phyloP scores from a whole-genome alignment of 352 stramenopile genomes.

The Phytophthora idaei region DNA sequence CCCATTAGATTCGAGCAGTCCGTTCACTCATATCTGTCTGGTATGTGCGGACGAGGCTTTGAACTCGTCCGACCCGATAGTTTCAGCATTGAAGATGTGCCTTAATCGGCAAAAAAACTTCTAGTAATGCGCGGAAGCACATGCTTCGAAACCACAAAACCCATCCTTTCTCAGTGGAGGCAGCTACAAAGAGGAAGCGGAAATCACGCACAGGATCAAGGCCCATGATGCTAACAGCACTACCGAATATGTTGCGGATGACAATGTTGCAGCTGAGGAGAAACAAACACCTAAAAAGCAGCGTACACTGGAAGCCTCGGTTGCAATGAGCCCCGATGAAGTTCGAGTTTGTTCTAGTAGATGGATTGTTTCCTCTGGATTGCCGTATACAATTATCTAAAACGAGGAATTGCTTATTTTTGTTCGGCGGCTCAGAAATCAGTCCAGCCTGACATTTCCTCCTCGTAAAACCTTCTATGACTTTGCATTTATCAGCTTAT shows the following conservation, averaged over 20 bases:
- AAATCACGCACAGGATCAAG: not conserved
- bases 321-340: not conserved
- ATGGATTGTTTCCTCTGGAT: not conserved
- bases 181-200: not conserved
- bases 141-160: not conserved
- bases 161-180: not conserved
- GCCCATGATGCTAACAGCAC: not conserved
- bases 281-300: not conserved
- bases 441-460: not conserved
- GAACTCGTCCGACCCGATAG: not conserved
- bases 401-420: not conserved
- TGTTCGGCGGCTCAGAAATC: not conserved
- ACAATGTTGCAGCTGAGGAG: not conserved
- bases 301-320: not conserved
- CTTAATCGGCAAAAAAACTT: not conserved
- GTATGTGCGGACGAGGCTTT: not conserved
- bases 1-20: not conserved
- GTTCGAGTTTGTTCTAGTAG: not conserved
- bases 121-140: slow-evolving; percentile 2
- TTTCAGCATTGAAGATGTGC: not conserved
- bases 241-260: not conserved
- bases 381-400: not conserved
- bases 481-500: not conserved
- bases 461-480: not conserved
- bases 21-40: not conserved